Percentiles rank a stretch among this genome's conserved stretches.
Conservation (phyloP, 23 red algal genomes). For the Porphyridium purpureum region DNA sequence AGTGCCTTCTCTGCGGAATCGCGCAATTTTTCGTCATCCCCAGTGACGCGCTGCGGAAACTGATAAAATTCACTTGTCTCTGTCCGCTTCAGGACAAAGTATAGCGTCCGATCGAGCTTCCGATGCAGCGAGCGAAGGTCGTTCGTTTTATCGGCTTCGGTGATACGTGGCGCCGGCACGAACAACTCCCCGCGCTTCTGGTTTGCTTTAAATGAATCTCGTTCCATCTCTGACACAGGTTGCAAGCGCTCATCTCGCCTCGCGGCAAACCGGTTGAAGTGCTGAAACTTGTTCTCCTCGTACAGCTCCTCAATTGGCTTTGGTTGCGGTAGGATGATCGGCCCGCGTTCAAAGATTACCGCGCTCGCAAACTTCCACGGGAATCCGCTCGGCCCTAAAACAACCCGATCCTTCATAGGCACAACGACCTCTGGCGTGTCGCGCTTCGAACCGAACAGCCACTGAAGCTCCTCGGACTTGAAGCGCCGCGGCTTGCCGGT, state of each 20-base stretch:
- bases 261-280: background rate
- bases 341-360: conserved; percentile 48
- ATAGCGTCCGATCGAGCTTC: conserved; percentile 42
- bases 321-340: conserved; percentile 41
- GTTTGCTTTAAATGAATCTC: background rate
- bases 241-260: background rate
- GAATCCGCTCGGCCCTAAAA: conserved; percentile 5
- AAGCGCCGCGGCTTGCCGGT: too few relatives aligned
- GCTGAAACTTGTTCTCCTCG: conserved; percentile 10
- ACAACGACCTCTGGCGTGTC: too few relatives aligned
- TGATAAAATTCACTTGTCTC: conserved; percentile 11
- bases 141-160: conserved; percentile 38
- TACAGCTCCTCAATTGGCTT: conserved; percentile 32
- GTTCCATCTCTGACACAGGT: background rate
- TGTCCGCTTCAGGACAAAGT: conserved; percentile 44
- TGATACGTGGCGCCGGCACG: conserved; percentile 45
- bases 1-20: conserved; percentile 44
- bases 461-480: too few relatives aligned
- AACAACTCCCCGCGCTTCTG: conserved; percentile 31
- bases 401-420: too few relatives aligned
- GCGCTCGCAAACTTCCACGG: conserved; percentile 39
- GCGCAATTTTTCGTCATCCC: conserved; percentile 8
- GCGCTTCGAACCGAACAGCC: too few relatives aligned
- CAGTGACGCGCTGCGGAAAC: conserved; percentile 61
- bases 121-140: conserved; percentile 40